These are phyloP conservation scores for Penicillium polonicum DNA, from an alignment of 2,329 filamentous ascomycete genomes.

Conservation along the genomic window DNA sequence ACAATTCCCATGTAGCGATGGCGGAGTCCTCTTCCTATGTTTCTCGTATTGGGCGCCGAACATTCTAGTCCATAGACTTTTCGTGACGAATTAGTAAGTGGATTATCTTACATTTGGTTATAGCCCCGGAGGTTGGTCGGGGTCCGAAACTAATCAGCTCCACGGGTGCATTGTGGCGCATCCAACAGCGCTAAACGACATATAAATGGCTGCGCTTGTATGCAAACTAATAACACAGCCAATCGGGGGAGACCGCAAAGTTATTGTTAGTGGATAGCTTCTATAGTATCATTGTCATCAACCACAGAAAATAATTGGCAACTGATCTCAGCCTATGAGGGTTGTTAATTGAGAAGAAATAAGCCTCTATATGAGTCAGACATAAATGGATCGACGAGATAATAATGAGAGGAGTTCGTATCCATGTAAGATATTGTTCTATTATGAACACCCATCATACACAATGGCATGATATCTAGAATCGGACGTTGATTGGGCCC, in stretches of 20 bases:
- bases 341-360: not conserved
- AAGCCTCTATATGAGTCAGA: not conserved
- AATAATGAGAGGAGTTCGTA: not conserved
- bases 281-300: not conserved
- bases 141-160: not conserved
- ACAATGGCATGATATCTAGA: not conserved
- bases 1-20: not conserved
- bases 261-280: not conserved
- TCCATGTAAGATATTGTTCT: not conserved
- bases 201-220: not conserved
- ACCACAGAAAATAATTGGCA: not conserved
- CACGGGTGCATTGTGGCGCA: not conserved
- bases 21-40: not conserved
- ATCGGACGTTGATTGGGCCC: not conserved
- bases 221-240: not conserved
- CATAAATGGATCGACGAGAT: not conserved
- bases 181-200: not conserved
- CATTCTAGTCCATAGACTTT: not conserved
- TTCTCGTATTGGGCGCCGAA: not conserved
- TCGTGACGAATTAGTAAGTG: not conserved
- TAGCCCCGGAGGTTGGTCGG: not conserved
- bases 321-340: too few relatives aligned
- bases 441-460: not conserved
- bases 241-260: not conserved
- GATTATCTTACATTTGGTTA: not conserved